These are phyloP conservation scores for Cutaneotrichosporon sp. DNA, from an alignment of 1,284 basidiomycete species.

Conservation along the genomic window DNA sequence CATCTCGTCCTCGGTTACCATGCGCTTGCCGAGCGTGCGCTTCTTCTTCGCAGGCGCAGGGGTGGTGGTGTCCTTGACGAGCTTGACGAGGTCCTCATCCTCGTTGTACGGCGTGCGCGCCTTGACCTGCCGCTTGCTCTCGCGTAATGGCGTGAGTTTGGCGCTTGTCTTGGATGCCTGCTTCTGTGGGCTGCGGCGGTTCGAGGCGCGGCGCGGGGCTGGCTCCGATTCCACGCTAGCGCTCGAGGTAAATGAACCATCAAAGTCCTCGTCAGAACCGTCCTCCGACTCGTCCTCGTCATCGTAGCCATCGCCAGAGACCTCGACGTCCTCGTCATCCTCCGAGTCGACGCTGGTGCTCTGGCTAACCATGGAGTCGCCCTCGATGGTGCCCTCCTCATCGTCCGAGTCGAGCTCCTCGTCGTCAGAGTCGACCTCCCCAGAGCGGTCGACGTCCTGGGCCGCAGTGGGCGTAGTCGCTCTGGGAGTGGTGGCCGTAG, in stretches of 20 bases:
- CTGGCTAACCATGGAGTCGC: conserved; percentile 20
- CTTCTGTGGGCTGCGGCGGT: conserved; percentile 16
- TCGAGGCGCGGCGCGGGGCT: conserved; percentile 29
- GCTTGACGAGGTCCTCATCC: conserved; percentile 31
- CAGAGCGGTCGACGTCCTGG: conserved; percentile 1
- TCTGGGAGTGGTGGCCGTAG: not conserved
- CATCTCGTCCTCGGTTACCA: conserved; percentile 57
- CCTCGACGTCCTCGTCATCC: conserved; percentile 24
- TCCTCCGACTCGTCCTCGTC: conserved; percentile 23
- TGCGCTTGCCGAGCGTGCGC: conserved; percentile 55
- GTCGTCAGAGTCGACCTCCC: conserved; percentile 21
- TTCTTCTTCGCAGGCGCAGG: conserved; percentile 53
- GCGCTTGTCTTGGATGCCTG: conserved; percentile 9
- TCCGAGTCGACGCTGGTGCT: not conserved
- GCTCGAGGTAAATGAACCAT: conserved; percentile 32
- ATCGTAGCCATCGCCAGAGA: not conserved
- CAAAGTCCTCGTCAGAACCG: conserved; percentile 38
- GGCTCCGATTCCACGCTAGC: conserved; percentile 24
- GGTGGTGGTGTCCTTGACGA: conserved; percentile 43
- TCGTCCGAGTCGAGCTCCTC: conserved; percentile 40
- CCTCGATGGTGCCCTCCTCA: conserved; percentile 41
- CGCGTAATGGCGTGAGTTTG: conserved; percentile 28
- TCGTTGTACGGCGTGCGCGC: conserved; percentile 25
- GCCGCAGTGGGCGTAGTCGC: not conserved
- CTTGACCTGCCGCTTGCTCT: conserved; percentile 29